These are phyloP conservation scores for Filosporella fistucella DNA, from an alignment of 495 filamentous ascomycete genomes.

Conservation along the genomic window DNA sequence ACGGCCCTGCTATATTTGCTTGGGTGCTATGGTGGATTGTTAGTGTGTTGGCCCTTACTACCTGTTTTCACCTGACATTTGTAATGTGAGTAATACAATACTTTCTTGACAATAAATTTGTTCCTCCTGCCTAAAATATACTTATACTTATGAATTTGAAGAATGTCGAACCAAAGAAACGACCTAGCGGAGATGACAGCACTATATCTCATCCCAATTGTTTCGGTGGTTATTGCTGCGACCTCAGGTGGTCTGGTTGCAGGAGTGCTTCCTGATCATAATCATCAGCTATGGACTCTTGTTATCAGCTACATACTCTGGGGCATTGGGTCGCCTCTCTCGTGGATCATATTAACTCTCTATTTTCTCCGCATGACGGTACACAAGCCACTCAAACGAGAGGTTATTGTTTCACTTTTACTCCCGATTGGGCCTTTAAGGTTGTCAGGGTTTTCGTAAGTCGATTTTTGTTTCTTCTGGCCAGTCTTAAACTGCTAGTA, in stretches of 20 bases:
- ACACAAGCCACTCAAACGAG: constrained; percentile 50
- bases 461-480: not conserved
- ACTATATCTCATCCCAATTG: constrained; percentile 56
- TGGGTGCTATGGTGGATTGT: not conserved
- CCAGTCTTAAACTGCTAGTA: not conserved
- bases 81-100: not conserved
- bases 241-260: constrained; percentile 54
- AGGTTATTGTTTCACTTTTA: constrained; percentile 57
- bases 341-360: constrained; percentile 49
- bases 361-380: constrained; percentile 58
- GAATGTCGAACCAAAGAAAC: constrained; percentile 29
- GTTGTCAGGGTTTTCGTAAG: constrained; percentile 37
- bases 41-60: not conserved
- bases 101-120: too few species aligned
- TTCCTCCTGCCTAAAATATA: too few species aligned
- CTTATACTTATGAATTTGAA: too few species aligned
- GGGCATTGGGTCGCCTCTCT: constrained; percentile 53
- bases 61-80: not conserved
- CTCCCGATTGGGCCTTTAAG: constrained; percentile 58
- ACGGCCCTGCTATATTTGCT: not conserved
- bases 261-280: constrained; percentile 40
- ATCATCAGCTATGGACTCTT: constrained; percentile 53
- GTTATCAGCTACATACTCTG: constrained; percentile 53
- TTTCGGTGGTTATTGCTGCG: constrained; percentile 52
- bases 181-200: constrained; percentile 46